Percentiles rank a stretch among this genome's conserved stretches.
These are phyloP conservation scores for Euptelea pleiosperma DNA, from an alignment of 164 flowering plant genomes.

Conservation along the genomic window DNA sequence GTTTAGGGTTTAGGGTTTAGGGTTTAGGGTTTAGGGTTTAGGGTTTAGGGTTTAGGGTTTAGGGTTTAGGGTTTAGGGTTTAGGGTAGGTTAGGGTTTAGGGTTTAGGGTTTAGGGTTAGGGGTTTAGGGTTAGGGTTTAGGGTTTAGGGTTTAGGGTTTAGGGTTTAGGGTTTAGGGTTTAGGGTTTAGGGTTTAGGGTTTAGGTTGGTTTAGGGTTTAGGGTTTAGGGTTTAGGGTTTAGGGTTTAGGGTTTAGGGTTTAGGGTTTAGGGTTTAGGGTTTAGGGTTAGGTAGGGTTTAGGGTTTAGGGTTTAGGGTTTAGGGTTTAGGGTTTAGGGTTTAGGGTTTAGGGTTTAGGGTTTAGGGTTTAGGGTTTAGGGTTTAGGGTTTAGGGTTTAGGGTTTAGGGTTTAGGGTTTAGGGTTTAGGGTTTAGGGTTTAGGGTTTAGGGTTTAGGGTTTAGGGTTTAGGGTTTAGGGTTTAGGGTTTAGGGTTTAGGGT, in stretches of 20 bases:
- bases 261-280: conserved; percentile 18
- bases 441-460: conserved; percentile 18
- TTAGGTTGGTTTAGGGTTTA: conserved; percentile 17
- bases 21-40: conserved; percentile 17
- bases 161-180: conserved; percentile 28
- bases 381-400: conserved; percentile 18
- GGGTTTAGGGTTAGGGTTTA: conserved; percentile 24
- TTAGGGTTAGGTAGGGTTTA: conserved; percentile 19
- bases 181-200: conserved; percentile 22
- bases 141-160: conserved; percentile 24
- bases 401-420: conserved; percentile 21
- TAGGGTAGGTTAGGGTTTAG: conserved; percentile 21
- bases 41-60: conserved; percentile 18
- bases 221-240: conserved; percentile 17
- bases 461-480: conserved; percentile 24
- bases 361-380: conserved; percentile 18
- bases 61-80: conserved; percentile 21
- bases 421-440: conserved; percentile 19
- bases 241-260: conserved; percentile 16
- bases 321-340: conserved; percentile 22
- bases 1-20: conserved; percentile 13
- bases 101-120: conserved; percentile 20
- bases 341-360: conserved; percentile 17
- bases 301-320: conserved; percentile 22
- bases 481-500: conserved; percentile 25